These are phyloP conservation scores for Penicillium italicum DNA, from an alignment of 2,329 filamentous ascomycete species.

Conservation along the genomic window DNA sequence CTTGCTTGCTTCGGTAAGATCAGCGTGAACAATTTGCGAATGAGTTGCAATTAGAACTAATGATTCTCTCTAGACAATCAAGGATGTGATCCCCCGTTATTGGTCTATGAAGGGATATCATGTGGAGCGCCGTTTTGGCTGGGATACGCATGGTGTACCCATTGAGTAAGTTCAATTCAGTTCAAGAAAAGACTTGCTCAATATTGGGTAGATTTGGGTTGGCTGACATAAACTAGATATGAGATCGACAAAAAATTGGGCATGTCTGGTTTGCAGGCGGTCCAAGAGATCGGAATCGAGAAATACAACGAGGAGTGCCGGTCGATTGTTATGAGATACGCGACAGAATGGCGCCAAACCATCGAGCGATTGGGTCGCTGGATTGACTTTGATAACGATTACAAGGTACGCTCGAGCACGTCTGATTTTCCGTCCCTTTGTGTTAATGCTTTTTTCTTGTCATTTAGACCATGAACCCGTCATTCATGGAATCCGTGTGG, in stretches of 20 bases:
- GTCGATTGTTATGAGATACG: conserved; percentile 89
- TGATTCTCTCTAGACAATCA: conserved; percentile 61
- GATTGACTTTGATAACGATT: conserved; percentile 98
- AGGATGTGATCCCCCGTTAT: conserved; percentile 93
- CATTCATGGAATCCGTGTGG: conserved; percentile 94
- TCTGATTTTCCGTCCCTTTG: background rate
- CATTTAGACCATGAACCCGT: conserved; percentile 79
- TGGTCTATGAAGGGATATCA: conserved; percentile 97
- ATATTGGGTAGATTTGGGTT: background rate
- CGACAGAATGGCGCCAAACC: conserved; percentile 79
- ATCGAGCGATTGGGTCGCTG: conserved; percentile 87
- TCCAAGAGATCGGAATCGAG: conserved; percentile 77
- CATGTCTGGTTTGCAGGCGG: conserved; percentile 81
- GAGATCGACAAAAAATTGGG: conserved; percentile 96
- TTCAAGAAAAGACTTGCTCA: background rate
- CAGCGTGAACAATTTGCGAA: background rate
- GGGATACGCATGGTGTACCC: conserved; percentile 92
- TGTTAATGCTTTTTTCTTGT: conserved; percentile 4
- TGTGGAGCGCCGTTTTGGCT: conserved; percentile 88
- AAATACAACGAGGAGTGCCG: conserved; percentile 91
- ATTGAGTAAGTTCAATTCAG: conserved; percentile 56
- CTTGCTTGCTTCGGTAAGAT: conserved; percentile 64
- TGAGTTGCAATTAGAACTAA: background rate
- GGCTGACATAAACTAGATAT: conserved; percentile 46
- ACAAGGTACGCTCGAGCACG: conserved; percentile 60